Percentiles rank a stretch among this genome's conserved stretches.
Conservation (phyloP, 495 filamentous ascomycete genomes). For the Glonium stellatum region DNA sequence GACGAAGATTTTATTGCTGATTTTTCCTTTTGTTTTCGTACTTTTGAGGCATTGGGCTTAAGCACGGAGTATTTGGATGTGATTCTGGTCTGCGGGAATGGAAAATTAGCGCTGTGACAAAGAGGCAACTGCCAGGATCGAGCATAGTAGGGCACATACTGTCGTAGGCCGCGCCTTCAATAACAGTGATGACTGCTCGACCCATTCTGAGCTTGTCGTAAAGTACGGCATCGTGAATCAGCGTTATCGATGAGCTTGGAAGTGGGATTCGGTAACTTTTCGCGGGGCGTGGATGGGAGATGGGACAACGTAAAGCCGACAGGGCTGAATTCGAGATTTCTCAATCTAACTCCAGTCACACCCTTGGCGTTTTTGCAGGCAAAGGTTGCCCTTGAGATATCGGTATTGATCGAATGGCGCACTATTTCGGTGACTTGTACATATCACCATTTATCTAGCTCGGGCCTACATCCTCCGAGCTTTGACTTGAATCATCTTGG, state of each 20-base stretch:
- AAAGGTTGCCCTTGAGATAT: not conserved
- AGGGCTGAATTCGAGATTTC: not conserved
- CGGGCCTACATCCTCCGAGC: not conserved
- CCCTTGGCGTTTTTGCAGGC: not conserved
- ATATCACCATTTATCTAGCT: not conserved
- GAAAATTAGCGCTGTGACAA: conserved; percentile 10
- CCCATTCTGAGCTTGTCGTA: conserved; percentile 53
- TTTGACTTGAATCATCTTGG: not conserved
- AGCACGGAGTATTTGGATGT: conserved; percentile 77
- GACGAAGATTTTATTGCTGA: conserved; percentile 20
- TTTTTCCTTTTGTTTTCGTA: conserved; percentile 29
- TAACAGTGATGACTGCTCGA: conserved; percentile 56
- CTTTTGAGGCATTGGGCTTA: conserved; percentile 36
- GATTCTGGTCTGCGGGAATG: conserved; percentile 58
- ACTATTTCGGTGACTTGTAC: no score
- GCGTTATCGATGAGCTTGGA: conserved; percentile 2
- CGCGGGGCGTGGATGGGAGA: conserved; percentile 11
- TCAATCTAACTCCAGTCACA: no score
- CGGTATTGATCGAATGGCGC: no score
- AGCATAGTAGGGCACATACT: conserved; percentile 37
- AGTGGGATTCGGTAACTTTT: conserved; percentile 14
- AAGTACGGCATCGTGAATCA: conserved; percentile 51
- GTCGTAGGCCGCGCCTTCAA: conserved; percentile 58
- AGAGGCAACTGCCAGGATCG: no score
- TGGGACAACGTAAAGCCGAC: conserved; percentile 11